Evolutionary conservation across 73 alveolate genomes (phyloP).

Genomic region (Symbiodinium natans): DNA sequence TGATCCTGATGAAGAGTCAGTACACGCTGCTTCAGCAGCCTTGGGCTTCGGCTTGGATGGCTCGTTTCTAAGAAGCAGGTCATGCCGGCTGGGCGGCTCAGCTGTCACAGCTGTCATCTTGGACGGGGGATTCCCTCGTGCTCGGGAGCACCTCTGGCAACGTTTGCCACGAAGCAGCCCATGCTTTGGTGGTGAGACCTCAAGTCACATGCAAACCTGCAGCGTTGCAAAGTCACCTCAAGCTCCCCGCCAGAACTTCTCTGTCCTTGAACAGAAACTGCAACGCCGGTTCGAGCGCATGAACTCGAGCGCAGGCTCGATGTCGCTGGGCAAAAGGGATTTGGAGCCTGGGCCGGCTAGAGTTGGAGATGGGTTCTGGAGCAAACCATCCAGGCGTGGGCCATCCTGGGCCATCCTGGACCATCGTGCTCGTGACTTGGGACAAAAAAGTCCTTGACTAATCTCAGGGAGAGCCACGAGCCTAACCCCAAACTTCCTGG

Average conservation of each 20-base stretch:
- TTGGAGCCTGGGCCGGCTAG: background rate
- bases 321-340: background rate
- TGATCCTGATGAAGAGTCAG: slow-evolving; percentile 7
- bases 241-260: background rate
- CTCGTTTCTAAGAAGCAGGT: background rate
- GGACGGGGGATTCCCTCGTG: background rate
- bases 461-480: background rate
- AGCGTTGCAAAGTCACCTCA: background rate
- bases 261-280: background rate
- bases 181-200: slow-evolving; percentile 11
- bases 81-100: background rate
- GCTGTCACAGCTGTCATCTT: background rate
- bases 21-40: background rate
- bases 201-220: background rate
- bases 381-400: background rate
- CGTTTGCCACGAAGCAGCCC: background rate
- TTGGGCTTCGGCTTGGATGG: background rate
- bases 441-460: background rate
- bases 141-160: background rate
- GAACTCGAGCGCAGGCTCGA: background rate
- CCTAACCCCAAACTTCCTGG: background rate
- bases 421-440: background rate
- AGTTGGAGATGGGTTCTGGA: background rate
- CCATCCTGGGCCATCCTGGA: too few species aligned
- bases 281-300: background rate